These are phyloP conservation scores for Claviceps lovelessii DNA, from an alignment of 2,329 filamentous ascomycete genomes.

Conservation along the genomic window DNA sequence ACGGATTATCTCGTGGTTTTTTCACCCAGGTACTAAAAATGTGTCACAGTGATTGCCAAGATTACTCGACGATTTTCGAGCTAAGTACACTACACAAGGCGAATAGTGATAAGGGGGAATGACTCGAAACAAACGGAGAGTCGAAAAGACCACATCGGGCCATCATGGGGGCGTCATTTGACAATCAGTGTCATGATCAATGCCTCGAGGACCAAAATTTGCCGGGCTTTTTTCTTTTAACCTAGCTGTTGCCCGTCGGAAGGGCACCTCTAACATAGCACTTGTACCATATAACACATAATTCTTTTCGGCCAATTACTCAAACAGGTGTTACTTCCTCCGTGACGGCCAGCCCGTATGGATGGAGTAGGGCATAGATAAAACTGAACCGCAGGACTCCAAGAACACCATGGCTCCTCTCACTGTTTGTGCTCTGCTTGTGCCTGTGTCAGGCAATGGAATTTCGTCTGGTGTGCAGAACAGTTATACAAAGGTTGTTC, in stretches of 20 bases:
- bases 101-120: not conserved
- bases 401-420: not conserved
- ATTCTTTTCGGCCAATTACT: not conserved
- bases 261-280: constrained; percentile 1
- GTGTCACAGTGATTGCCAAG: constrained; percentile 71
- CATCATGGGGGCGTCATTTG: not conserved
- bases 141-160: not conserved
- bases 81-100: constrained; percentile 22
- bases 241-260: not conserved
- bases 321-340: not conserved
- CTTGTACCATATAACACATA: not conserved
- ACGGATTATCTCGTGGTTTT: not conserved
- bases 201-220: not conserved
- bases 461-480: not conserved
- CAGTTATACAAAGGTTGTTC: no score
- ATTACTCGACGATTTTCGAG: constrained; percentile 74
- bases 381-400: not conserved
- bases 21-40: not conserved
- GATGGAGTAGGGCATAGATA: not conserved
- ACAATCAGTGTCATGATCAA: not conserved
- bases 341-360: not conserved
- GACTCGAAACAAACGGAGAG: not conserved
- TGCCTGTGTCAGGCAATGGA: not conserved
- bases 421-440: not conserved
- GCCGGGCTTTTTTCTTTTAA: not conserved